phyloP scores from a whole-genome alignment of 176 grass and related monocot species.

The Leersia perrieri region DNA sequence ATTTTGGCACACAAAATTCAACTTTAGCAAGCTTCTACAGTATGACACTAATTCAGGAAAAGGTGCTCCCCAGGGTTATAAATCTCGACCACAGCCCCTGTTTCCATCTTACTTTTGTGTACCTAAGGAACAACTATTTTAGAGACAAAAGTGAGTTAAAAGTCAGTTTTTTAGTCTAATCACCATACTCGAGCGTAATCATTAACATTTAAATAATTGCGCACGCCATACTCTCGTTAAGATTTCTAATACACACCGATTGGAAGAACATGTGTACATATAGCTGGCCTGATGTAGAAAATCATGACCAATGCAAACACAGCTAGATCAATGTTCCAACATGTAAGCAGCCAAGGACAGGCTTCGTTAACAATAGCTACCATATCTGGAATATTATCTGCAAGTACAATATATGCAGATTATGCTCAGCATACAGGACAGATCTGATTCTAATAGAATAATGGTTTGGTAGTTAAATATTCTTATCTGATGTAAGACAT shows the following conservation, averaged over 20 bases:
- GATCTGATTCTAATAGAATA: neutral
- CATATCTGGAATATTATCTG: neutral
- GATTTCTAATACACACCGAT: neutral
- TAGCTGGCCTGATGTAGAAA: neutral
- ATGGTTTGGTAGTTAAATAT: neutral
- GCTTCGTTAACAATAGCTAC: neutral
- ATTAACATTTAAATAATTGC: neutral
- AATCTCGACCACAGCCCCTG: too few species aligned
- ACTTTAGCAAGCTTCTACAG: too few species aligned
- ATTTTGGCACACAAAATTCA: too few species aligned
- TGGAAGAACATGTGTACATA: neutral
- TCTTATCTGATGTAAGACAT: neutral
- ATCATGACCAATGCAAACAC: neutral
- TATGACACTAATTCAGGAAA: too few species aligned
- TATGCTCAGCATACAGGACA: neutral
- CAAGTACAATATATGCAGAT: neutral
- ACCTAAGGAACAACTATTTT: neutral
- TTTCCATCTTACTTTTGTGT: neutral
- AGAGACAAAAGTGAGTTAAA: neutral
- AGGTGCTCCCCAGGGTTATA: too few species aligned
- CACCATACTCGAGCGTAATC: neutral
- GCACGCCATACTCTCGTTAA: neutral
- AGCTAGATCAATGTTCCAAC: slow-evolving; percentile 1
- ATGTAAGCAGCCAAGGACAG: neutral
- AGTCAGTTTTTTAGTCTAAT: neutral